Percentiles rank a stretch among this genome's conserved stretches.
phyloP scores from a whole-genome alignment of 352 stramenopile species.

The Pythium volutum region DNA sequence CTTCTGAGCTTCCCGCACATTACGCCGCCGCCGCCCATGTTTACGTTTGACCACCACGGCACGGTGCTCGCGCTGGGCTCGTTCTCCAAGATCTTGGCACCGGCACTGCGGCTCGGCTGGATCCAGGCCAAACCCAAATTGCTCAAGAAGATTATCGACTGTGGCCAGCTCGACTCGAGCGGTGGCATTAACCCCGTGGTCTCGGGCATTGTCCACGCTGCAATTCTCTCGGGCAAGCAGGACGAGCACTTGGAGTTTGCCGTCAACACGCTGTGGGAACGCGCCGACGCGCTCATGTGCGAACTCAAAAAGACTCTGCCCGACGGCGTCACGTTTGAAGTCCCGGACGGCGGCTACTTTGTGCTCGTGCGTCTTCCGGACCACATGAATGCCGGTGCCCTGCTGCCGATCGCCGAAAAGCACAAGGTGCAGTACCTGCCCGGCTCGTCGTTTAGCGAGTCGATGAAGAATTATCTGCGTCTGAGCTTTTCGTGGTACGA shows the following conservation, averaged over 20 bases:
- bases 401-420: conserved; percentile 76
- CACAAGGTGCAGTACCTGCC: conserved; percentile 88
- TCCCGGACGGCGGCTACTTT: conserved; percentile 87
- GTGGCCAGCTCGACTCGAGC: conserved; percentile 90
- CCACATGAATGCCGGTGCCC: conserved; percentile 66
- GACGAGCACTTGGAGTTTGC: conserved; percentile 76
- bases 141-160: conserved; percentile 68
- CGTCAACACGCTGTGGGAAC: conserved; percentile 67
- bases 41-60: conserved; percentile 78
- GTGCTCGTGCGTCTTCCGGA: conserved; percentile 80
- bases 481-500: conserved; percentile 90
- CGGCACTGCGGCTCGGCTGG: conserved; percentile 89
- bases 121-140: conserved; percentile 74
- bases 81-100: conserved; percentile 95
- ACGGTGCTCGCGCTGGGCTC: conserved; percentile 88
- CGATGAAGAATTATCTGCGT: conserved; percentile 87
- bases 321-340: conserved; percentile 63
- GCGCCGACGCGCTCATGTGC: conserved; percentile 72
- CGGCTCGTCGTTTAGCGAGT: conserved; percentile 76
- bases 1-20: conserved; percentile 90
- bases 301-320: conserved; percentile 66
- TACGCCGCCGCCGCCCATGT: conserved; percentile 78
- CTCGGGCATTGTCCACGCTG: conserved; percentile 81
- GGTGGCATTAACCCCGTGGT: conserved; percentile 93
- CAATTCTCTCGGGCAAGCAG: conserved; percentile 66